Evolutionary conservation across 2,329 filamentous ascomycete species (phyloP), one percentile per base, ranked within the genome.

Genomic region (Fusarium chuoi): DNA sequence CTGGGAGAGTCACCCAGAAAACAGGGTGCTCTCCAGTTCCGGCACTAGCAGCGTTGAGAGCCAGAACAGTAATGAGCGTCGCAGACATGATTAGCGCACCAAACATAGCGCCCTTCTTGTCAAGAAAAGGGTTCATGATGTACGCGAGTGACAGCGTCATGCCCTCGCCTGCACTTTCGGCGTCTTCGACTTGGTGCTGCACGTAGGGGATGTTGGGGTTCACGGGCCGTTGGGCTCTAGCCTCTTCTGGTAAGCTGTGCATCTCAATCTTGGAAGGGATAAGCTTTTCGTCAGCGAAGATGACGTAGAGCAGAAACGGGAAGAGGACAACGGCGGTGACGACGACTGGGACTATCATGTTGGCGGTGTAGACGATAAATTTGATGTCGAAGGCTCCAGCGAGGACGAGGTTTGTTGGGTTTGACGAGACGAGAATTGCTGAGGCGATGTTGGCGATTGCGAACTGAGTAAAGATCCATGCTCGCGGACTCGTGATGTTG

Each of bases 401-500:
- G 1, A 94, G 86, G 1, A 94, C 92, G 13, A 94, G 86, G 62
- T 94, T 94, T 6, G 93, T 94, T 0, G 93, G 93, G 68, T 94
- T 94, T 0, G 92, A 94, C 0, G 92, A 94, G 15, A 95, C 93
- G 18, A 95, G 84, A 30, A 94, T 93, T 1, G 93, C 92, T 0
- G 92, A 94, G 5, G 90, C 90, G 54, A 94, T 92, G 70, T 94
- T 94, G 58, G 92, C 92, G 3, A 93, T 81, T 22, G 92, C 88
- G 65, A 94, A 94, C 66, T 94, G 92, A 5, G 88, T 89, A 74
- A 90, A 88, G 28, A 94, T 93, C 92, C 92, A 94, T 0, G 92
- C 92, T 76, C 90, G 84, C 1, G 92, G 92, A 64, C 93, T 89
- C 17, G 87, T 82, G 65, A 94, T 94, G 73, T 94, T 94, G 81